These are phyloP conservation scores for Myriosclerotinia scirpicola DNA, from an alignment of 2,329 filamentous ascomycete genomes.

Conservation along the genomic window DNA sequence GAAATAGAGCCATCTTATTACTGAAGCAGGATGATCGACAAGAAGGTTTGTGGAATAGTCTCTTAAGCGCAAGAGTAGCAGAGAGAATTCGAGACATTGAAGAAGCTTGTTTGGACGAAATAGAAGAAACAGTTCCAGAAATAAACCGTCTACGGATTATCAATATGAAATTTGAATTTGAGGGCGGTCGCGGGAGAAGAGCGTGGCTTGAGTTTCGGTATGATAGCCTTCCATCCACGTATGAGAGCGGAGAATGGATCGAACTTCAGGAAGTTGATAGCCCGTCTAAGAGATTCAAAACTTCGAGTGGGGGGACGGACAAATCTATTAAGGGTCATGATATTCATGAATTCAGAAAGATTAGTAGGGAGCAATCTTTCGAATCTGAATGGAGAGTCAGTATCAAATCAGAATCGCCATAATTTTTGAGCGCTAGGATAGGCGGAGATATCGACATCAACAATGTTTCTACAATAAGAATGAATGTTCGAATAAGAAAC, in stretches of 20 bases:
- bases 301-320: neutral
- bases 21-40: conserved; percentile 57
- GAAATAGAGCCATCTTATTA: conserved; percentile 61
- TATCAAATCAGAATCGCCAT: conserved; percentile 5
- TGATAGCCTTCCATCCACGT: neutral
- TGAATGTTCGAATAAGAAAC: neutral
- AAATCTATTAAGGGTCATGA: neutral
- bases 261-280: neutral
- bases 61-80: conserved; percentile 23
- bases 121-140: conserved; percentile 3
- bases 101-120: conserved; percentile 21
- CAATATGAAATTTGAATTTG: conserved; percentile 17
- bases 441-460: neutral
- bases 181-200: conserved; percentile 1
- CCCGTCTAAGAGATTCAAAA: neutral
- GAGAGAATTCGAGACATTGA: conserved; percentile 26
- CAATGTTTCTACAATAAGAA: neutral
- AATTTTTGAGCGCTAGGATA: no score
- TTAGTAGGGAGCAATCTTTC: neutral
- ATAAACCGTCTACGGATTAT: conserved; percentile 5
- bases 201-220: conserved; percentile 14
- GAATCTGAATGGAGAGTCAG: neutral
- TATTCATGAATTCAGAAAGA: neutral
- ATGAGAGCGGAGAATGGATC: conserved; percentile 19
- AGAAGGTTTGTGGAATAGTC: conserved; percentile 63